A percentile compares a stretch with the other conserved stretches of the same genome.
Evolutionary conservation across 2,329 filamentous ascomycete species (phyloP).

Genomic region (Thielaviopsis punctulata): DNA sequence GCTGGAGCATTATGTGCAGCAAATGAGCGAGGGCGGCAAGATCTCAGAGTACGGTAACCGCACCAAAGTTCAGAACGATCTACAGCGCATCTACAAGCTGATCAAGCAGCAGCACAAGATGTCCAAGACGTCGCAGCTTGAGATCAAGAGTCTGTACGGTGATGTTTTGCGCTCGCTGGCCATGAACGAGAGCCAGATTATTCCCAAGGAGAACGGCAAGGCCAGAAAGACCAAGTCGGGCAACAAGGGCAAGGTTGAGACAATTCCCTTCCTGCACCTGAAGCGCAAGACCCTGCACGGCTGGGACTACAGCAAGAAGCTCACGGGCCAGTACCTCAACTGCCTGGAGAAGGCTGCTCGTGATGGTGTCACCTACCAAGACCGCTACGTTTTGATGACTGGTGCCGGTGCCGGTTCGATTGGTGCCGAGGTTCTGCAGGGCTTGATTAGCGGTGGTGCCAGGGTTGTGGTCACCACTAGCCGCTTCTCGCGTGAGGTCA

Average conservation of each 20-base stretch:
- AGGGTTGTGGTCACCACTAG: slow-evolving; percentile 95
- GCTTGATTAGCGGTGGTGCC: slow-evolving; percentile 87
- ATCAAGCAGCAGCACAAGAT: slow-evolving; percentile 98
- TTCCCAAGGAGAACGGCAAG: slow-evolving; percentile 71
- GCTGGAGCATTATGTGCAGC: slow-evolving; percentile 92
- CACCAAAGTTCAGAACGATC: slow-evolving; percentile 92
- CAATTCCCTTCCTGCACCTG: slow-evolving; percentile 91
- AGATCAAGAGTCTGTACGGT: slow-evolving; percentile 89
- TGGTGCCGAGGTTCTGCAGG: slow-evolving; percentile 89
- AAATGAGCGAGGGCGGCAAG: slow-evolving; percentile 97
- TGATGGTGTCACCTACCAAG: slow-evolving; percentile 75
- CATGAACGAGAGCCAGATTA: slow-evolving; percentile 97
- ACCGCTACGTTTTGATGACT: slow-evolving; percentile 95
- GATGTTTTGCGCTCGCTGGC: slow-evolving; percentile 85
- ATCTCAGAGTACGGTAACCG: slow-evolving; percentile 97
- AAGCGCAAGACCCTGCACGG: slow-evolving; percentile 87
- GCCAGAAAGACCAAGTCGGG: slow-evolving; percentile 41
- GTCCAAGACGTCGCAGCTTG: slow-evolving; percentile 85
- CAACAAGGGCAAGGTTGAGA: slow-evolving; percentile 83
- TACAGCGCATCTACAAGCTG: slow-evolving; percentile 90
- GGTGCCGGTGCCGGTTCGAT: slow-evolving; percentile 96
- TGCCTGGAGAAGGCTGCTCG: slow-evolving; percentile 79
- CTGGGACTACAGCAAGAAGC: slow-evolving; percentile 99
- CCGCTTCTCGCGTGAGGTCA: slow-evolving; percentile 90
- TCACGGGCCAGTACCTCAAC: slow-evolving; percentile 84